Conservation (phyloP, 1,284 basidiomycete species). For the Tremellales sp. region DNA sequence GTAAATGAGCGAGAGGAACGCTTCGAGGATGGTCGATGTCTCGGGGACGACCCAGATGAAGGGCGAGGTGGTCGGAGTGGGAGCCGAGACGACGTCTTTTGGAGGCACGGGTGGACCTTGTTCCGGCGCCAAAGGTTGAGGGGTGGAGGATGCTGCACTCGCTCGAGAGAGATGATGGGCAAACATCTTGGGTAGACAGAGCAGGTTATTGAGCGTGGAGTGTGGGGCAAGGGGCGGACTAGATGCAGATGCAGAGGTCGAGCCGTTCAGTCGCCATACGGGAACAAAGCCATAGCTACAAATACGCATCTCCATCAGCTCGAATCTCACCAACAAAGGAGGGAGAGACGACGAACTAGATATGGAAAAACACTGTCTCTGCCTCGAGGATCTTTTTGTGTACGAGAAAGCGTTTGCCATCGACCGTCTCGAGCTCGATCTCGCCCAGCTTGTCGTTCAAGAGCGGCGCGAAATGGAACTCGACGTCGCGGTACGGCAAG, state of each 20-base stretch:
- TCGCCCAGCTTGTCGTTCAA: conserved; percentile 30
- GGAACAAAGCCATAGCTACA: conserved; percentile 42
- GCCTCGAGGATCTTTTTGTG: conserved; percentile 33
- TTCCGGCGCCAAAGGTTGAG: neutral
- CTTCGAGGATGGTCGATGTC: conserved; percentile 22
- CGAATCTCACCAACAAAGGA: neutral
- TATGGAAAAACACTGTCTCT: conserved; percentile 44
- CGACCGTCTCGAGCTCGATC: conserved; percentile 35
- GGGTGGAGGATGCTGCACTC: neutral
- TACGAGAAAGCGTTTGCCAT: conserved; percentile 37
- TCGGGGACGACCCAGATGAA: conserved; percentile 41
- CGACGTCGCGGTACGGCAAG: conserved; percentile 28
- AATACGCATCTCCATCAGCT: neutral
- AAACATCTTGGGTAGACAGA: conserved; percentile 28
- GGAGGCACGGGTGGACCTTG: conserved; percentile 17
- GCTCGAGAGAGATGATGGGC: conserved; percentile 12
- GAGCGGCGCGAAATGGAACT: conserved; percentile 30
- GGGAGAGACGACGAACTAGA: conserved; percentile 31
- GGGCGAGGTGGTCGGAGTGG: conserved; percentile 32
- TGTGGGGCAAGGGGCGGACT: neutral
- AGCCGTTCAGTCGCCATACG: conserved; percentile 27
- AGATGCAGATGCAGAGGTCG: conserved; percentile 3
- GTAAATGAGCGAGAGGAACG: conserved; percentile 39
- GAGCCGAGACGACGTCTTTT: conserved; percentile 25
- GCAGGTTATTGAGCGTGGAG: conserved; percentile 13